Base-by-base conservation (phyloP, 2,329 filamentous ascomycete species). In the Elsinoe fawcettii region DNA sequence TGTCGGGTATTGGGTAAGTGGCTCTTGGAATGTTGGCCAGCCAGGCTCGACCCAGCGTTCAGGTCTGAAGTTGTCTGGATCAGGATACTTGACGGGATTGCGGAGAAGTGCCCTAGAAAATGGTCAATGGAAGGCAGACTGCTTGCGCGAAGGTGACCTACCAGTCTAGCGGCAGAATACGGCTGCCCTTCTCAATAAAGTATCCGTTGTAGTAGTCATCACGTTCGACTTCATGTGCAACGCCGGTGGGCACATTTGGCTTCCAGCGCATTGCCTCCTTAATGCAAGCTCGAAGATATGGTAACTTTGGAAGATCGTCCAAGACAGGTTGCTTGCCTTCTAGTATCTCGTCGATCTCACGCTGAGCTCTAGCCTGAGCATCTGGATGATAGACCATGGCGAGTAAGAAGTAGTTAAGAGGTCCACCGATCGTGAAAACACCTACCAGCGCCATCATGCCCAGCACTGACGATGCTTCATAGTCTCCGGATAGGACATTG, bases 1-100 rank as follows among this genome's bases (percentile, higher is more conserved):
- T 67, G 79, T 83, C 16, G 83, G 83, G 64, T 80, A 85, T 57
- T 77, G 75, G 1, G 77, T 77, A n/a, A 86, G 75, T 0, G 83
- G 83, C 64, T 81, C 82, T 64, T 84, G 80, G 70, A 79, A 86
- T 0, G 83, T 84, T 0, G 83, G 83, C 76, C 79, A 86, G 18
- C 71, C 72, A n/a, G 79, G 69, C 61, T 84, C 78, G 8, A 86
- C 75, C 73, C 80, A 86, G 32, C 83, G 77, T 62, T 84, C 82
- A 0, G 83, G 82, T 22, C 75, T 77, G 70, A 77, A 86, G 62
- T 71, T 76, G 47, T 86, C 81, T 14, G 81, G 79, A 63, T 85
- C 79, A 1, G 82, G 82, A 65, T 86, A 86, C 55, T 76, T 78
- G 32, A 69, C 70, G 1, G 77, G 74, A 60, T 84, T 81, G 47